Evolutionary conservation across 768 basidiomycete species (phyloP), one percentile per base, ranked within the genome.

Genomic region (Heimioporus sp.): DNA sequence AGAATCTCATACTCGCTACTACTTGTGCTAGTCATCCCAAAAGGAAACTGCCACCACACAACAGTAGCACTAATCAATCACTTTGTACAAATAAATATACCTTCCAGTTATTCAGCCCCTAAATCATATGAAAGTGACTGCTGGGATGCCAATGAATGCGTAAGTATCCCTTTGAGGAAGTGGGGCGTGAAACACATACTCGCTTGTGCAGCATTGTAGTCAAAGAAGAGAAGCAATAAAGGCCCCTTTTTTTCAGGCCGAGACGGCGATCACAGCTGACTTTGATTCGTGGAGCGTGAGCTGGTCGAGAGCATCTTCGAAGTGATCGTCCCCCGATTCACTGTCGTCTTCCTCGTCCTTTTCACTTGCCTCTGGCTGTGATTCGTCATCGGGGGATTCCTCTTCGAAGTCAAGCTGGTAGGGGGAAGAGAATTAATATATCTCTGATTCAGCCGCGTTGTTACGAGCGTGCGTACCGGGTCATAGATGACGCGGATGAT

Each of bases 401-500:
- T 92, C 90, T 61, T 92, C 89, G 63, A 81, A 92, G 63, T 93
- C 92, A 52, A 93, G 81, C 90, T 93, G 53, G 13, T 19, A 19
- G 21, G 31, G 21, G 52, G 31, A 40, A 36, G 15, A 11, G 12
- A 5, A 17, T 32, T 24, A 54, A 46, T 51, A 49, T 45, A 56
- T 51, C 13, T 42, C 45, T 7, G 20, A 35, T 44, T 54, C 49
- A 24, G 44, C 12, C 8, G 48, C 11, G n/a, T 40, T 15, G 0
- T 17, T 12, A 12, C 19, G 24, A 35, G 36, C 37, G 43, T 34
- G 80, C 90, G 64, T 65, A 98, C 96, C 43, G 93, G 95, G 68
- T 99, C 96, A 69, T 86, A 98, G 40, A 98, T 81, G 39, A 98
- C 89, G 49, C 96, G 76, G 45, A 98, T 92, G 31, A 98, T 80